These are phyloP conservation scores for Willaertia magna DNA, from an alignment of 208 protist species.

Conservation along the genomic window DNA sequence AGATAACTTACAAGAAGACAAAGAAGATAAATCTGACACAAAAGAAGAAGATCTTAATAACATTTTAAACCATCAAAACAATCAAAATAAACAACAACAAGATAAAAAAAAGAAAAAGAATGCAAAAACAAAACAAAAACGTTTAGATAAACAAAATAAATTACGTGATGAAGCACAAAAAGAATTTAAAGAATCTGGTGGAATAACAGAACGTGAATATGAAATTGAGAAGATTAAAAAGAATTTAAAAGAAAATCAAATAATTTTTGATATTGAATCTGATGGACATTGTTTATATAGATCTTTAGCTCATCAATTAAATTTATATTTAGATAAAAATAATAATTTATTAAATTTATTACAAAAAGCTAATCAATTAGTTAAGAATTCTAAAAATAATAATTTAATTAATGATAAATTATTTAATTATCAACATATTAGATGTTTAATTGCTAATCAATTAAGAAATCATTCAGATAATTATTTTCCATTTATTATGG, in stretches of 20 bases:
- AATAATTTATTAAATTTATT: background rate
- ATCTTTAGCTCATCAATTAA: background rate
- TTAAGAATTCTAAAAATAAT: background rate
- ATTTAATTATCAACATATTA: background rate
- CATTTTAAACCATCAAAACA: background rate
- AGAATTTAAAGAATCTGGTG: background rate
- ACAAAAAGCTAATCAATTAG: background rate
- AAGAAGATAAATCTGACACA: background rate
- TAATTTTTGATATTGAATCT: background rate
- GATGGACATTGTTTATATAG: slow-evolving; percentile 12
- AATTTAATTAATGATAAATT: no score
- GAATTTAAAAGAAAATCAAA: background rate
- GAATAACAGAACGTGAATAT: background rate
- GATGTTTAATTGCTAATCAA: background rate
- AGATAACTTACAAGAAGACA: background rate
- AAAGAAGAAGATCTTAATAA: background rate
- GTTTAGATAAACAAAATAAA: background rate
- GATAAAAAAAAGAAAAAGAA: background rate
- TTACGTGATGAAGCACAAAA: background rate
- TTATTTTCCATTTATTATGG: background rate
- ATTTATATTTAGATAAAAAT: background rate
- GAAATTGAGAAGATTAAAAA: background rate
- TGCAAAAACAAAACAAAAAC: background rate
- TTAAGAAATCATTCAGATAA: background rate
- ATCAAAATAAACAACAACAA: background rate